phyloP scores from a whole-genome alignment of 306 rosid genomes.

The Cicer chorassanicum region DNA sequence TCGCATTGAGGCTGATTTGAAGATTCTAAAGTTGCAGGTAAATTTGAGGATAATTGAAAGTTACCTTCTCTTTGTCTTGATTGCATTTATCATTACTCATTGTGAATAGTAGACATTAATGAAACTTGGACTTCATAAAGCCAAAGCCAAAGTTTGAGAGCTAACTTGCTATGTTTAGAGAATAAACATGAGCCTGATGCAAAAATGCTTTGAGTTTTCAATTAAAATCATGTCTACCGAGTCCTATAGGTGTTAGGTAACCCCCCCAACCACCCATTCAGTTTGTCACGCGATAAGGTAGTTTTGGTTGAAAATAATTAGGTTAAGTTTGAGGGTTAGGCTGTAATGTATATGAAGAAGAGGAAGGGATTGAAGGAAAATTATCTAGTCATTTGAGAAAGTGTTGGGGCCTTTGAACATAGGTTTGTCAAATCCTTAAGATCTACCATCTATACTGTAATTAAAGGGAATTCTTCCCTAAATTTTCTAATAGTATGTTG shows the following conservation, averaged over 20 bases:
- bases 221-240: neutral
- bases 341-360: slow-evolving; percentile 1
- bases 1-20: slow-evolving; percentile 91
- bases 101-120: neutral
- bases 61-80: neutral
- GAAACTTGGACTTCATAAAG: slow-evolving; percentile 21
- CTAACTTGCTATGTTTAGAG: slow-evolving; percentile 27
- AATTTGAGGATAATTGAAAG: slow-evolving; percentile 15
- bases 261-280: neutral
- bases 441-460: neutral
- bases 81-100: neutral
- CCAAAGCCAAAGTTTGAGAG: slow-evolving; percentile 9
- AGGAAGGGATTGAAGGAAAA: neutral
- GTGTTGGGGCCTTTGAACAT: neutral
- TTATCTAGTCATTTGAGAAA: neutral
- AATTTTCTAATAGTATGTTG: neutral
- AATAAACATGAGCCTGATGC: neutral
- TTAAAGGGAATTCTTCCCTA: neutral
- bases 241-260: neutral
- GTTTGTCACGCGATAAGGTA: neutral
- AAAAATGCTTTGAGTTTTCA: slow-evolving; percentile 19
- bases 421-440: neutral
- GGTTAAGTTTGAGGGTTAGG: neutral
- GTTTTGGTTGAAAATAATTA: neutral
- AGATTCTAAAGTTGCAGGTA: slow-evolving; percentile 90